Evolutionary conservation across 1,284 basidiomycete species (phyloP).

Genomic region (Tremellales sp.): DNA sequence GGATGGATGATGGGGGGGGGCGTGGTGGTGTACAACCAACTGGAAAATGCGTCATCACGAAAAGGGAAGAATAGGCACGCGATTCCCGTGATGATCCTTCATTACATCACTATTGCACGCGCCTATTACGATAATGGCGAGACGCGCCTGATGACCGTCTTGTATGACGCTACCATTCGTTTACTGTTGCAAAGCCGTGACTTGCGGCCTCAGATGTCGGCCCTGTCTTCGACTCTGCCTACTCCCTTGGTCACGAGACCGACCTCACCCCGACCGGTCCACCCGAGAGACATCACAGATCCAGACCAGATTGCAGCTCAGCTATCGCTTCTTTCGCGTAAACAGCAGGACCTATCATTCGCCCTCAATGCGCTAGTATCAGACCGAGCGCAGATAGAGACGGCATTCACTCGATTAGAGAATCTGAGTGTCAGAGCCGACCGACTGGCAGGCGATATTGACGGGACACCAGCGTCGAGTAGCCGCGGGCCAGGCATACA

Average conservation of each 20-base stretch:
- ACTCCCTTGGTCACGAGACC: conserved; percentile 7
- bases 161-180: no score
- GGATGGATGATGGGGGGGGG: no score
- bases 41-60: no score
- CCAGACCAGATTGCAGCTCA: conserved; percentile 42
- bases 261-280: conserved; percentile 16
- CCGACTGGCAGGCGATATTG: conserved; percentile 60
- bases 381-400: conserved; percentile 62
- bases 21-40: no score
- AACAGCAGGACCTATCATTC: conserved; percentile 70
- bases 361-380: conserved; percentile 71
- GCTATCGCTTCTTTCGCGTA: conserved; percentile 61
- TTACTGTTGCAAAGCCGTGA: no score
- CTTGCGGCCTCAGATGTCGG: conserved; percentile 6
- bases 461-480: conserved; percentile 56
- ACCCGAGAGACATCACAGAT: conserved; percentile 35
- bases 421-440: conserved; percentile 63
- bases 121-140: no score
- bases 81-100: no score
- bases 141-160: no score
- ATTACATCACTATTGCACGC: no score
- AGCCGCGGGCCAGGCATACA: conserved; percentile 62
- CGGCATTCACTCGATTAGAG: conserved; percentile 62
- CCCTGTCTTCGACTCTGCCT: conserved; percentile 11
- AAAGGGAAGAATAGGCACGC: not conserved